phyloP scores from a whole-genome alignment of 129 eudicot species.

The Scalesia atractyloides region DNA sequence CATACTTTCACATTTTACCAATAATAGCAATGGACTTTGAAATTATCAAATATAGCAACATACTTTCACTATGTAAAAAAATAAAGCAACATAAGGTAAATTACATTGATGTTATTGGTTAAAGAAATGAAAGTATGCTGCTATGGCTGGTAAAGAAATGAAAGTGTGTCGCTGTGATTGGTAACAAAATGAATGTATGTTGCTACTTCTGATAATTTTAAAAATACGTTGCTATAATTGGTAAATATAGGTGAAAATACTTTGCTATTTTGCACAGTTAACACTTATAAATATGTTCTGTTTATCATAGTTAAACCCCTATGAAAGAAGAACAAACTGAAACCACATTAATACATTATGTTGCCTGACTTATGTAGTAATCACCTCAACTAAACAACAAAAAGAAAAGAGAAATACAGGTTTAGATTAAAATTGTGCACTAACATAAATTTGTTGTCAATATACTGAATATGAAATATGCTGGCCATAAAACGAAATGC shows the following conservation, averaged over 20 bases:
- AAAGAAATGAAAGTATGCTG: not conserved
- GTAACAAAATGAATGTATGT: not conserved
- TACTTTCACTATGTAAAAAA: not conserved
- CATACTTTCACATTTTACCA: constrained; percentile 8
- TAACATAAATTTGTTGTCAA: not conserved
- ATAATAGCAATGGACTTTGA: not conserved
- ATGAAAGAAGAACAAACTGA: constrained; percentile 1
- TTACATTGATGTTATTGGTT: not conserved
- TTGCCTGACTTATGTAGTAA: not conserved
- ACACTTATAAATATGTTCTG: not conserved
- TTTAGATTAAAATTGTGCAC: not conserved
- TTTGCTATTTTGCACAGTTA: constrained; percentile 3
- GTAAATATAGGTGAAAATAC: not conserved
- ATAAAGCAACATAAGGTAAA: constrained; percentile 2
- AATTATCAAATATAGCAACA: not conserved
- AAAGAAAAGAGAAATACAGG: not conserved
- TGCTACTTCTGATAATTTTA: not conserved
- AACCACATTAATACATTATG: not conserved
- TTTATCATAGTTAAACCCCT: not conserved
- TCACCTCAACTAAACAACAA: not conserved
- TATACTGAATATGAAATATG: not conserved
- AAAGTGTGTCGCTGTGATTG: not conserved
- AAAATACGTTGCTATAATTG: not conserved
- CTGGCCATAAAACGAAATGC: not conserved
- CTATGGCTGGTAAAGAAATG: not conserved